Conservation (phyloP, 257 asterid genomes). For the Nicotiana otophora region DNA sequence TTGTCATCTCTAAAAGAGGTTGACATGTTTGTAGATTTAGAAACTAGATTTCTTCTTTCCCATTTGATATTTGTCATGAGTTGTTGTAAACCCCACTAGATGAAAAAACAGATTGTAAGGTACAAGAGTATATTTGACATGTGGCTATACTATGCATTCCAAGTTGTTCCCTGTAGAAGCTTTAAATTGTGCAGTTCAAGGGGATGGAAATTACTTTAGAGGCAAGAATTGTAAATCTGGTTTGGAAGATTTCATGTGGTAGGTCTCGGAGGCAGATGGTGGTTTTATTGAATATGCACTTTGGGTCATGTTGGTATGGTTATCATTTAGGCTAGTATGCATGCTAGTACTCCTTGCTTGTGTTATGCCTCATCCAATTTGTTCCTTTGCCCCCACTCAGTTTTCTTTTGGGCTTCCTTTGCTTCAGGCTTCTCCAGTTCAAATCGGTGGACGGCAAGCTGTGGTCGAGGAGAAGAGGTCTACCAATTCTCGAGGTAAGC, state of each 20-base stretch:
- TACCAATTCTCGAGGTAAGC: constrained; percentile 73
- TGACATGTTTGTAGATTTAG: no score
- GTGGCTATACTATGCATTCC: neutral
- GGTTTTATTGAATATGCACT: neutral
- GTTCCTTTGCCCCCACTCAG: neutral
- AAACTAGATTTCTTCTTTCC: no score
- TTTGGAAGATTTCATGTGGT: neutral
- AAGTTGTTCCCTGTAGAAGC: neutral
- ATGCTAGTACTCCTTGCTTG: neutral
- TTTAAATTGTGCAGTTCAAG: neutral
- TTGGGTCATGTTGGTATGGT: neutral
- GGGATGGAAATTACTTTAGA: neutral
- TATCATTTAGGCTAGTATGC: neutral
- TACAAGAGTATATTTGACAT: neutral
- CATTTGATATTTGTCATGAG: no score
- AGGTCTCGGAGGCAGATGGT: neutral
- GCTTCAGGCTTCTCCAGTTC: constrained; percentile 76
- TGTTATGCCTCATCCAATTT: neutral
- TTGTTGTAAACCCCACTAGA: no score
- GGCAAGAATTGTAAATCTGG: neutral
- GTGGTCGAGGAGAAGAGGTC: constrained; percentile 87
- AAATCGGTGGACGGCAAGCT: constrained; percentile 56
- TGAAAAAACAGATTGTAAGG: no score
- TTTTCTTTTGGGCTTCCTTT: neutral
- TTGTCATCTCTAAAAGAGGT: neutral